Base-by-base conservation (phyloP, 129 eudicot species). In the Mikania micrantha region DNA sequence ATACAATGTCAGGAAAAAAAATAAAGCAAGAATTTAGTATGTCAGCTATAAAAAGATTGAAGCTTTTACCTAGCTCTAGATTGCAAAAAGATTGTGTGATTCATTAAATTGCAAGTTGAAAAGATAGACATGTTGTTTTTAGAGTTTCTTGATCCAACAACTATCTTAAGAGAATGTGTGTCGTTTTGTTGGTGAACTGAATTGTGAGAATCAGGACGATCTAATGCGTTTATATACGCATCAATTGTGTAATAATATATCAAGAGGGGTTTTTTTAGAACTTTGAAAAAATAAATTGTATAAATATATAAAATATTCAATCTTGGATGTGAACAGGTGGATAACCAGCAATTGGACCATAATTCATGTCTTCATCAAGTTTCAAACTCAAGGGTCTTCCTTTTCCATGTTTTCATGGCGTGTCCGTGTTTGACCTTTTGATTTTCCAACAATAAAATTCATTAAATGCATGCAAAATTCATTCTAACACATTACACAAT, bases 11-110 rank as follows among this genome's bases (percentile, higher is more conserved):
- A 70, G 69, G 9, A 7, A 19, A 3, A 16, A 17, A 7, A 17
- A 16, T n/a, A 10, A 19, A 34, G 29, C 20, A 27, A 69, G 66
- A 66, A 48, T 25, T 13, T 22, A 60, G 76, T n/a, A 15, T 60
- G 57, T 24, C 3, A 13, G 38, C n/a, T 27, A 38, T 5, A 24
- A 72, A n/a, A 60, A 60, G 36, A 44, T 50, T 49, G 3, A 62
- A 35, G 22, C 20, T 73, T 73, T 49, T 52, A 73, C 88, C 88
- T 77, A 65, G 83, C 80, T 75, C 76, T 82, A 64, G 82, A 72
- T 59, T 68, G 83, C 81, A 77, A 67, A 54, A 82, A 67, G 42
- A 67, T 40, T 66, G 70, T 44, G 50, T 34, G 32, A 72, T 79
- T 69, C 66, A 64, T 50, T 52, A 66, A 67, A 52, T 64, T 77